Base-by-base conservation (phyloP, 805 yeast species). In the Ogataea nitratoaversa region DNA sequence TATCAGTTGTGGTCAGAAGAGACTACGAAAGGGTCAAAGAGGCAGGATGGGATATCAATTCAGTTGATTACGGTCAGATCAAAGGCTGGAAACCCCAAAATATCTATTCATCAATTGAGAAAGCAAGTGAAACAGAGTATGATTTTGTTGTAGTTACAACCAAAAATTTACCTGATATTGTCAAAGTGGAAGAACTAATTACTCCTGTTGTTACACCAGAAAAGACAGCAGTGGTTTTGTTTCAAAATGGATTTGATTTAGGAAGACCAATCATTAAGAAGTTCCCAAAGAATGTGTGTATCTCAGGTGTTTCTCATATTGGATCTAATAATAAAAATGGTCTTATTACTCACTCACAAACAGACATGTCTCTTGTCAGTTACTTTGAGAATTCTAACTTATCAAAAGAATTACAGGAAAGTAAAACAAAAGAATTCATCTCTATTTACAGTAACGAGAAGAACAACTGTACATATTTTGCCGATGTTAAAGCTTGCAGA, bases 161-260 rank as follows among this genome's bases (percentile, higher is more conserved):
- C 17, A 82, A 82, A 54, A 76, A 72, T 48, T 63, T 78, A 8
- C 85, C 87, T 3, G 88, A 82, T 48, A 57, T 82, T 8, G 56
- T 67, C 43, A 62, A 64, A 42, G 65, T 73, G 9, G 79, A 71
- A 47, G 79, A 78, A 11, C 54, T 80, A 33, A 67, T 71, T 30
- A 69, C 52, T 9, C 74, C 77, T 0, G 78, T 75, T 4, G 71
- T 82, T 29, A 63, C 74, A 25, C 57, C 67, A 2, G 62, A 50
- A 19, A 58, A 60, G 28, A 71, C 82, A 5, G 61, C 76, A 12
- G 62, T 81, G 32, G 71, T 82, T 2, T 66, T 83, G 40, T 62
- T 82, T 38, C 88, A 82, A 58, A 82, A 80, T 54, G 89, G 87
- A 0, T 65, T 82, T 43, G 85, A 78, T 40, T 69, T 77, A 38